Evolutionary conservation across 352 stramenopile species (phyloP).

Genomic region (Phytophthora citricola): DNA sequence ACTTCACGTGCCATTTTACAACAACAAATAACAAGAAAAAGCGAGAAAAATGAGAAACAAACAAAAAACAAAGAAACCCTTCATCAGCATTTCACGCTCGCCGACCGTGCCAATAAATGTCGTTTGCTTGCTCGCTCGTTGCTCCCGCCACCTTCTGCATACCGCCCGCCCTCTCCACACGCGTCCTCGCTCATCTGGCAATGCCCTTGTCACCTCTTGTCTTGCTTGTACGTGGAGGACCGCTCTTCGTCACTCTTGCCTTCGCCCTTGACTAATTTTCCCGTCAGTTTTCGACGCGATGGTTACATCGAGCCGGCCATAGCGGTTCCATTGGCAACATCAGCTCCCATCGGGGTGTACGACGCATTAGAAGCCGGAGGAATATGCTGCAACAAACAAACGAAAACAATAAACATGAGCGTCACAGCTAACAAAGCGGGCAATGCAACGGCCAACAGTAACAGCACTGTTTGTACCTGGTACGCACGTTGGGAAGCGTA

Average conservation of each 20-base stretch:
- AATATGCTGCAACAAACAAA: slow-evolving; percentile 55
- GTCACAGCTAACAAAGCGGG: background rate
- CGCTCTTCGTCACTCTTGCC: slow-evolving; percentile 9
- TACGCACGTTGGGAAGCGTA: slow-evolving; percentile 82
- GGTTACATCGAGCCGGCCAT: slow-evolving; percentile 80
- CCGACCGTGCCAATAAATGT: slow-evolving; percentile 39
- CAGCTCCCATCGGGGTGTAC: slow-evolving; percentile 71
- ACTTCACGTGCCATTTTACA: slow-evolving; percentile 39
- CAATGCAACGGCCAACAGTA: slow-evolving; percentile 20
- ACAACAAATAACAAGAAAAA: slow-evolving; percentile 20
- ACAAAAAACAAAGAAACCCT: slow-evolving; percentile 32
- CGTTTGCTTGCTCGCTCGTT: slow-evolving; percentile 24
- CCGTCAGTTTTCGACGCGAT: background rate
- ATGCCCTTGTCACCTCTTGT: slow-evolving; percentile 29
- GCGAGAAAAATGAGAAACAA: slow-evolving; percentile 11
- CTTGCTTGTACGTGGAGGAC: slow-evolving; percentile 7
- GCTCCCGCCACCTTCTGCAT: slow-evolving; percentile 7
- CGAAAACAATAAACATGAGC: slow-evolving; percentile 1
- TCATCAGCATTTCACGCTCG: slow-evolving; percentile 41
- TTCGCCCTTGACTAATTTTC: slow-evolving; percentile 13
- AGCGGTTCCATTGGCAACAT: slow-evolving; percentile 73
- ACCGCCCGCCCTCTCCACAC: slow-evolving; percentile 11
- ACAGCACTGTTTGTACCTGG: slow-evolving; percentile 58
- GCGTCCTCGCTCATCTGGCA: slow-evolving; percentile 12
- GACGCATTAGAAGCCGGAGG: slow-evolving; percentile 63